Percentiles rank a stretch among this genome's conserved stretches.
phyloP scores from a whole-genome alignment of 169 alveolate genomes.

The Besnoitia besnoiti region DNA sequence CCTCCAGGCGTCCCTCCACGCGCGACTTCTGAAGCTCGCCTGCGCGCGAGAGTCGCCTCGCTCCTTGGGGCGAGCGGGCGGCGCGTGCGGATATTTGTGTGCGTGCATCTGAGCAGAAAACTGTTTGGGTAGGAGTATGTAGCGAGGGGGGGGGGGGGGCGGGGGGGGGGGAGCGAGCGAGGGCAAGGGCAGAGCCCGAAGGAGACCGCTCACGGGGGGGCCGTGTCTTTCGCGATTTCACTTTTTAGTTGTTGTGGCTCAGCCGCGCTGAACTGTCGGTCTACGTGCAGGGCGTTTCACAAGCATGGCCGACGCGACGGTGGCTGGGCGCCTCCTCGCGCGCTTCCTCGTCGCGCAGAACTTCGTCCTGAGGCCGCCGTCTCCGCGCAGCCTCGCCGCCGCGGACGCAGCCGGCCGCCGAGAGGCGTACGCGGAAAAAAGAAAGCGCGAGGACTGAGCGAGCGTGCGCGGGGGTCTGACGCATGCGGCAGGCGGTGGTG shows the following conservation, averaged over 20 bases:
- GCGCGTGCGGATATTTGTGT: too few species aligned
- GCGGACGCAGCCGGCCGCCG: background rate
- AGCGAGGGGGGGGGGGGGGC: background rate
- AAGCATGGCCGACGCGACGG: background rate
- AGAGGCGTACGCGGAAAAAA: background rate
- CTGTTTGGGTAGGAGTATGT: background rate
- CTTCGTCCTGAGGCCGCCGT: background rate
- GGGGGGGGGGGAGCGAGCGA: background rate
- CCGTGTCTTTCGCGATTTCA: too few species aligned
- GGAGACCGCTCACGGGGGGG: too few species aligned
- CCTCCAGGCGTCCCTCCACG: too few species aligned
- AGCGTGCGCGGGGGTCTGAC: background rate
- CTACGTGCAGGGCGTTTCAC: constrained; percentile 11
- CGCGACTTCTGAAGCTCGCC: too few species aligned
- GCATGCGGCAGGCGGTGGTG: background rate
- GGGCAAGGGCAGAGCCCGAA: too few species aligned
- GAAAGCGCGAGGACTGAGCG: background rate
- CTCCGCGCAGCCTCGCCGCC: background rate
- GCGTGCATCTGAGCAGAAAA: too few species aligned
- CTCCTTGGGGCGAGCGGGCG: too few species aligned
- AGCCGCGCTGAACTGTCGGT: too few species aligned
- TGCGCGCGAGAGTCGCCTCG: too few species aligned
- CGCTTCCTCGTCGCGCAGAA: background rate
- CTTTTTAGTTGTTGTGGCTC: too few species aligned
- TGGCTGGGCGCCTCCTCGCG: background rate